Conservation (phyloP, 495 filamentous ascomycete species). For the Lepidopterella palustris region DNA sequence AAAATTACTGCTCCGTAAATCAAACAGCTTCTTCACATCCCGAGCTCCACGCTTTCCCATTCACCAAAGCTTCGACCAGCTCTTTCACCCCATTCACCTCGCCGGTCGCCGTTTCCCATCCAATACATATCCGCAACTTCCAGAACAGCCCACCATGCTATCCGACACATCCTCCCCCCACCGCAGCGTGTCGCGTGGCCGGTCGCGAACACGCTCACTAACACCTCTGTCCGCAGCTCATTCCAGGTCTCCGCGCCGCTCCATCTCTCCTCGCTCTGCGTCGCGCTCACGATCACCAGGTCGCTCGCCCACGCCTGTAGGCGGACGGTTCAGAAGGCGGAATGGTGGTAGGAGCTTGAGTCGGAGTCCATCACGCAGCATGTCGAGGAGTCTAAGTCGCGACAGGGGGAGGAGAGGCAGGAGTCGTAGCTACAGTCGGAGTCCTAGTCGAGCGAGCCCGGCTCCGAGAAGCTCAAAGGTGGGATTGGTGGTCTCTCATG, state of each 20-base stretch:
- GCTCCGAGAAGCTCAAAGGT: slow-evolving; percentile 56
- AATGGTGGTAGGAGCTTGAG: slow-evolving; percentile 43
- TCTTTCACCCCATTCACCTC: too few relatives aligned
- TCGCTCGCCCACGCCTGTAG: slow-evolving; percentile 6
- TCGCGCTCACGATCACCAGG: slow-evolving; percentile 30
- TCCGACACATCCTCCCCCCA: slow-evolving; percentile 14
- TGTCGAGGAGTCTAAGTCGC: slow-evolving; percentile 28
- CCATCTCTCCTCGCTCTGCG: slow-evolving; percentile 45
- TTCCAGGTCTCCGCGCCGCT: slow-evolving; percentile 41
- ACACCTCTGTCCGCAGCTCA: slow-evolving; percentile 11
- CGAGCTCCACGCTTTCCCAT: too few relatives aligned
- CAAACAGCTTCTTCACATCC: too few relatives aligned
- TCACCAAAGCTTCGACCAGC: too few relatives aligned
- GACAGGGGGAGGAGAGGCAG: slow-evolving; percentile 34
- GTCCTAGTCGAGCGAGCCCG: slow-evolving; percentile 36
- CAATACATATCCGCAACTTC: too few relatives aligned
- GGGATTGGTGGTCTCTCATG: neutral
- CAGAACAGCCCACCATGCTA: slow-evolving; percentile 18
- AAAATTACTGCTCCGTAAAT: too few relatives aligned
- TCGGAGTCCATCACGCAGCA: slow-evolving; percentile 40
- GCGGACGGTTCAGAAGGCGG: slow-evolving; percentile 5
- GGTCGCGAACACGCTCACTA: slow-evolving; percentile 24
- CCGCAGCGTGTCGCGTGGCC: slow-evolving; percentile 30
- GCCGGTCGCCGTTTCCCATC: too few relatives aligned
- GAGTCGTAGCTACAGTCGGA: slow-evolving; percentile 43